phyloP scores from a whole-genome alignment of 2,329 filamentous ascomycete species.

The Ascochyta fabae region DNA sequence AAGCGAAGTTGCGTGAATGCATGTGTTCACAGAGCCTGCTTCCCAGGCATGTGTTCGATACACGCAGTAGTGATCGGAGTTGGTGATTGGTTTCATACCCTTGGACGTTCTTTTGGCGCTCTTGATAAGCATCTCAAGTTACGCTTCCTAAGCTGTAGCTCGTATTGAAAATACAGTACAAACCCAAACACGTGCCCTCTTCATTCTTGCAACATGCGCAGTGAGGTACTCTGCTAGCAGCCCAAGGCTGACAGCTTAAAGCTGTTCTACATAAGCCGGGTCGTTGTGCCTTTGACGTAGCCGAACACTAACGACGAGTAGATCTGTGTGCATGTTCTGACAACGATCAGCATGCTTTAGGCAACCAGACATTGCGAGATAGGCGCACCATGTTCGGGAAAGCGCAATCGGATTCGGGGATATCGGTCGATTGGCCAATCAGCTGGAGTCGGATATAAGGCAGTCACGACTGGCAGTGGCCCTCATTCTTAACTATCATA shows the following conservation, averaged over 20 bases:
- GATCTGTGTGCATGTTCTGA: not conserved
- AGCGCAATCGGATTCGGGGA: not conserved
- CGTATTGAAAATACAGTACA: not conserved
- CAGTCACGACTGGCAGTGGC: not conserved
- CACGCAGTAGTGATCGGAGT: not conserved
- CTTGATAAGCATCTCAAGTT: not conserved
- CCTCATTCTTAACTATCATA: too few species aligned
- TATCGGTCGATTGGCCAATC: constrained; percentile 6
- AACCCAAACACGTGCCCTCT: not conserved
- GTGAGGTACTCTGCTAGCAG: not conserved
- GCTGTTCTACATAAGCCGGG: too few species aligned
- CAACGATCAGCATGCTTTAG: not conserved
- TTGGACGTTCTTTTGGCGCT: constrained; percentile 1
- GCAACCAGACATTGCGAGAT: not conserved
- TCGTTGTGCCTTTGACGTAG: not conserved
- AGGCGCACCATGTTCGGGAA: not conserved
- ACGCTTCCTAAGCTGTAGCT: not conserved
- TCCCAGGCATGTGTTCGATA: not conserved
- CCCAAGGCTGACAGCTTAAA: not conserved
- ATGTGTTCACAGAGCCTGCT: not conserved
- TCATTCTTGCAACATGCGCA: not conserved
- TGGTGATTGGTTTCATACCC: not conserved
- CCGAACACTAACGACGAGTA: not conserved
- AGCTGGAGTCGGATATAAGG: not conserved
- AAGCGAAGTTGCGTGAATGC: not conserved